Percentiles rank a stretch among this genome's conserved stretches.
Conservation (phyloP, 257 asterid species). For the Solanum sitiens region DNA sequence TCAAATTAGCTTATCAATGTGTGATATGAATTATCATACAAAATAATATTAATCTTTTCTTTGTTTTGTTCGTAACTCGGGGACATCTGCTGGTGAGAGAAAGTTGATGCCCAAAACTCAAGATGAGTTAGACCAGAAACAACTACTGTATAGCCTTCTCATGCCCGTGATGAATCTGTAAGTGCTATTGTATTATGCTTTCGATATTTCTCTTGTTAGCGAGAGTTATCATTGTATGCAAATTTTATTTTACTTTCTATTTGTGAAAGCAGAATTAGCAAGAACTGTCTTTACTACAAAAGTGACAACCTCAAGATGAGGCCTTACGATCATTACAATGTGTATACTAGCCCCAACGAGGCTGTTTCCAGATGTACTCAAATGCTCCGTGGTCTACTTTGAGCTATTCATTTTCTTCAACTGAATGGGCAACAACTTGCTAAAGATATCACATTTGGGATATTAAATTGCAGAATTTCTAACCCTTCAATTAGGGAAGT, state of each 20-base stretch:
- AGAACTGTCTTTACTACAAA: conserved; percentile 73
- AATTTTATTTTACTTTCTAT: conserved; percentile 22
- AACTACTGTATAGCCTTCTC: conserved; percentile 50
- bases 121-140: conserved; percentile 63
- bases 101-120: conserved; percentile 69
- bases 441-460: conserved; percentile 44
- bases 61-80: conserved; percentile 31
- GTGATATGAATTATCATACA: neutral
- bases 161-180: conserved; percentile 82
- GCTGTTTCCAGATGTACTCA: conserved; percentile 68
- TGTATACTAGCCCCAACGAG: conserved; percentile 67
- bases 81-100: conserved; percentile 85
- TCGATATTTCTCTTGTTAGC: too few species aligned
- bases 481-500: conserved; percentile 27
- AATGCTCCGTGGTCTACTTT: conserved; percentile 69
- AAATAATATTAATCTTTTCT: neutral
- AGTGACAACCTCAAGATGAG: conserved; percentile 61
- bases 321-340: conserved; percentile 50
- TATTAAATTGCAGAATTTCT: conserved; percentile 27
- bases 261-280: conserved; percentile 54
- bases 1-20: neutral
- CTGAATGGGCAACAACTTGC: conserved; percentile 54
- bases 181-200: conserved; percentile 3
- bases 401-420: conserved; percentile 66
- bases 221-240: too few species aligned